These are phyloP conservation scores for Wallacemonas sp. DNA, from an alignment of 208 protist species.

Conservation along the genomic window DNA sequence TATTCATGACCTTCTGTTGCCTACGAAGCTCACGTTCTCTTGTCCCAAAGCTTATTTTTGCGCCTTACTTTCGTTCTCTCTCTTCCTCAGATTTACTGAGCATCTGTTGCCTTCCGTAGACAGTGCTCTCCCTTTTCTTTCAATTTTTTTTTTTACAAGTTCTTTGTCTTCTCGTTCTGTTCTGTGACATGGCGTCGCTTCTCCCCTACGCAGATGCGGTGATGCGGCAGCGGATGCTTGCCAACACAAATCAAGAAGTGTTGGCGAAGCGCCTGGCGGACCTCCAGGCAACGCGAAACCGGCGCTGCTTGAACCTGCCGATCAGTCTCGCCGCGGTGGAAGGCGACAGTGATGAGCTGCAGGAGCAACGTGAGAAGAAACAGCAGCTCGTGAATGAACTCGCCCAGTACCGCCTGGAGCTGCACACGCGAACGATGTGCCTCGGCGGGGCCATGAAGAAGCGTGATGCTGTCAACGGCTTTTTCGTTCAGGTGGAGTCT, in stretches of 20 bases:
- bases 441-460: constrained; percentile 24
- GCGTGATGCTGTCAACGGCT: constrained; percentile 21
- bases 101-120: neutral
- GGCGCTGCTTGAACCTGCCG: constrained; percentile 42
- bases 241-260: constrained; percentile 63
- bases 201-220: constrained; percentile 69
- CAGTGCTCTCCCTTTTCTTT: neutral
- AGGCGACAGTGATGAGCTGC: constrained; percentile 49
- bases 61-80: too few species aligned
- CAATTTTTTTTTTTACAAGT: neutral
- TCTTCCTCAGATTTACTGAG: too few species aligned
- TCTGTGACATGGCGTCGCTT: constrained; percentile 68
- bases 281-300: constrained; percentile 48
- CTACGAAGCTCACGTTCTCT: too few species aligned
- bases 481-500: constrained; percentile 31
- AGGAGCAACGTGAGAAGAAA: constrained; percentile 45
- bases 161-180: too few species aligned
- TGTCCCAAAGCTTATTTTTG: too few species aligned
- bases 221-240: constrained; percentile 74
- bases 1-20: too few species aligned
- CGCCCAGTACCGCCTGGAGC: constrained; percentile 41
- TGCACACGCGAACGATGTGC: constrained; percentile 43
- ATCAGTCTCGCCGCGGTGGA: constrained; percentile 56
- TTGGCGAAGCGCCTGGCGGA: constrained; percentile 62
- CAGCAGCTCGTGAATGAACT: constrained; percentile 48